phyloP scores from a whole-genome alignment of 2,329 filamentous ascomycete species.

The Lachnellula suecica region DNA sequence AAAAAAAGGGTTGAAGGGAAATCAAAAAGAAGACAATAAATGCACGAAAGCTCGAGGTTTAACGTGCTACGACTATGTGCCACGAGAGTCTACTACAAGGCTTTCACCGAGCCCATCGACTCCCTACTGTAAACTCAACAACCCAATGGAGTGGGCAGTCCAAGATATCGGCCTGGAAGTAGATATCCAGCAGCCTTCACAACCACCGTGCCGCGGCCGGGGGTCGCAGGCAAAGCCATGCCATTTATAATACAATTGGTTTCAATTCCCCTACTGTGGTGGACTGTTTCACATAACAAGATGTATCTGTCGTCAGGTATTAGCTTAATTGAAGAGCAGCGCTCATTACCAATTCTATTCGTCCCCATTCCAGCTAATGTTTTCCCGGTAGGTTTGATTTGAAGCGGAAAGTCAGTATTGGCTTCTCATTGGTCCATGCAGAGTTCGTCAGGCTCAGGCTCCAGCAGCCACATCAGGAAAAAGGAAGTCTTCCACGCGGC shows the following conservation, averaged over 20 bases:
- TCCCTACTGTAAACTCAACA: background rate
- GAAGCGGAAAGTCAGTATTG: background rate
- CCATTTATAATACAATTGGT: too few relatives aligned
- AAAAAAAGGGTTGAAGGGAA: slow-evolving; percentile 20
- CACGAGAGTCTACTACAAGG: background rate
- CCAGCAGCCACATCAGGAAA: background rate
- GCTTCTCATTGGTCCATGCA: background rate
- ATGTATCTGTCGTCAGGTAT: too few relatives aligned
- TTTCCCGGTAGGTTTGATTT: background rate
- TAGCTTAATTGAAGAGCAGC: too few relatives aligned
- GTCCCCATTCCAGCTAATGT: too few relatives aligned
- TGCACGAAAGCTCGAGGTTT: too few relatives aligned
- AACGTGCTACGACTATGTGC: too few relatives aligned
- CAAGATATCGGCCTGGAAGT: background rate
- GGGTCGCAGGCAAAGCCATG: too few relatives aligned
- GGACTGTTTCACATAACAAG: too few relatives aligned
- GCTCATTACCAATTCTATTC: too few relatives aligned
- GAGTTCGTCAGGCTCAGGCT: background rate
- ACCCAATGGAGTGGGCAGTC: background rate
- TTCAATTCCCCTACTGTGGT: too few relatives aligned
- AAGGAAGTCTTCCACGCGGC: too few relatives aligned
- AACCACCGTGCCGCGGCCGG: background rate
- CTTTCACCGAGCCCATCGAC: background rate
- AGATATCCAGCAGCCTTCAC: background rate
- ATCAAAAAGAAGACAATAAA: too few relatives aligned